A percentile compares a stretch with the other conserved stretches of the same genome.
Conservation (phyloP, 2,329 filamentous ascomycete genomes). For the Colletotrichum lindemuthianum region DNA sequence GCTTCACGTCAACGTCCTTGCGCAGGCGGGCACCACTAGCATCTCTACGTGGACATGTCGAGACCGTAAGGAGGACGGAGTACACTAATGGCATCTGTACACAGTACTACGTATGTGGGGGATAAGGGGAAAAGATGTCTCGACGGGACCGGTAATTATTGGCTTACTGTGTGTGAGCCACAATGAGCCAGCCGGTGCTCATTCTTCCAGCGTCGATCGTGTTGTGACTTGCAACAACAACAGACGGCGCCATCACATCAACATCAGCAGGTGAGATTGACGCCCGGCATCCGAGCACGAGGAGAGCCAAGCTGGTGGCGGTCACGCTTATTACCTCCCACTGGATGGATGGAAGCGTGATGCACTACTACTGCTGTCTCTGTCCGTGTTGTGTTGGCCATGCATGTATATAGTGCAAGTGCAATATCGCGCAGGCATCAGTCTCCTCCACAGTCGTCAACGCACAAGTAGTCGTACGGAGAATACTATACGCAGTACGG, state of each 20-base stretch:
- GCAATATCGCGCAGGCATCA: too few relatives aligned
- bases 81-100: neutral
- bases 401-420: too few relatives aligned
- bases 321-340: neutral
- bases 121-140: neutral
- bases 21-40: slow-evolving; percentile 1
- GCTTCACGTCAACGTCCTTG: slow-evolving; percentile 21
- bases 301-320: neutral
- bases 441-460: too few relatives aligned
- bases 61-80: slow-evolving; percentile 13
- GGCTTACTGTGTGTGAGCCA: slow-evolving; percentile 16
- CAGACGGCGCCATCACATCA: neutral
- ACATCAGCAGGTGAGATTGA: neutral
- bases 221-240: neutral
- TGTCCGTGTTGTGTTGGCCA: too few relatives aligned
- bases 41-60: neutral
- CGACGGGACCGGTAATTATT: neutral
- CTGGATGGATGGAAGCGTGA: too few relatives aligned
- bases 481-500: rapidly evolving
- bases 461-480: too few relatives aligned
- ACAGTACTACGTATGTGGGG: neutral
- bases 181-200: slow-evolving; percentile 20
- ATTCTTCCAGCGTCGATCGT: too few relatives aligned
- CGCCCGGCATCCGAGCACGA: neutral
- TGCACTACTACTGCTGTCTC: too few relatives aligned